These are phyloP conservation scores for Cryptococcus amylolentus DNA, from an alignment of 1,284 basidiomycete genomes.

Conservation along the genomic window DNA sequence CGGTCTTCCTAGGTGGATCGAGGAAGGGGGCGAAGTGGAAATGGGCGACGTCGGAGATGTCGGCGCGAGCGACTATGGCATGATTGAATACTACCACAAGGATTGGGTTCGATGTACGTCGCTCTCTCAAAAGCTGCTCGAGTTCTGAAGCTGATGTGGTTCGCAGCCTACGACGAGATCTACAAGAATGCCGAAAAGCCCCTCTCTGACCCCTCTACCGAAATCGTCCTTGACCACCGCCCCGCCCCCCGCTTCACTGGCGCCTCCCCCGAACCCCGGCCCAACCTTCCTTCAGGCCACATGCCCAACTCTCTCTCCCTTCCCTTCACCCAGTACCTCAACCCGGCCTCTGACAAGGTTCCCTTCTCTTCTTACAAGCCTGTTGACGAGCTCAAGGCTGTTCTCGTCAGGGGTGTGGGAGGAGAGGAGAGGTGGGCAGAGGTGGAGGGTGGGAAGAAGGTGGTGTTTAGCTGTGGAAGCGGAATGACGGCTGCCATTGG, in stretches of 20 bases:
- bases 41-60: slow-evolving; percentile 42
- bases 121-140: slow-evolving; percentile 1
- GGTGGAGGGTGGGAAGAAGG: slow-evolving; percentile 58
- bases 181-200: slow-evolving; percentile 64
- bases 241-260: slow-evolving; percentile 72
- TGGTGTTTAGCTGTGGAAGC: slow-evolving; percentile 77
- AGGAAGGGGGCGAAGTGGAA: slow-evolving; percentile 65
- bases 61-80: slow-evolving; percentile 25
- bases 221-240: slow-evolving; percentile 84
- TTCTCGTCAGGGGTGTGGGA: slow-evolving; percentile 57
- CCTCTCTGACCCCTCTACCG: slow-evolving; percentile 54
- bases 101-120: slow-evolving; percentile 60
- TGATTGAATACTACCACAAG: slow-evolving; percentile 49
- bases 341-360: slow-evolving; percentile 41
- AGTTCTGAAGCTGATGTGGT: no score
- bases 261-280: slow-evolving; percentile 80
- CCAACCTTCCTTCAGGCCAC: slow-evolving; percentile 84
- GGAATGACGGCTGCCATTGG: slow-evolving; percentile 96
- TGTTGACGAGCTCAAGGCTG: slow-evolving; percentile 57
- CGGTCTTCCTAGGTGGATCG: slow-evolving; percentile 78
- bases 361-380: slow-evolving; percentile 58
- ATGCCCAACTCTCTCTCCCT: slow-evolving; percentile 83
- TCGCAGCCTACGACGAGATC: slow-evolving; percentile 77
- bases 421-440: slow-evolving; percentile 52
- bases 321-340: slow-evolving; percentile 75